These are phyloP conservation scores for Berkeleyomyces basicola DNA, from an alignment of 2,329 filamentous ascomycete species.

Conservation along the genomic window DNA sequence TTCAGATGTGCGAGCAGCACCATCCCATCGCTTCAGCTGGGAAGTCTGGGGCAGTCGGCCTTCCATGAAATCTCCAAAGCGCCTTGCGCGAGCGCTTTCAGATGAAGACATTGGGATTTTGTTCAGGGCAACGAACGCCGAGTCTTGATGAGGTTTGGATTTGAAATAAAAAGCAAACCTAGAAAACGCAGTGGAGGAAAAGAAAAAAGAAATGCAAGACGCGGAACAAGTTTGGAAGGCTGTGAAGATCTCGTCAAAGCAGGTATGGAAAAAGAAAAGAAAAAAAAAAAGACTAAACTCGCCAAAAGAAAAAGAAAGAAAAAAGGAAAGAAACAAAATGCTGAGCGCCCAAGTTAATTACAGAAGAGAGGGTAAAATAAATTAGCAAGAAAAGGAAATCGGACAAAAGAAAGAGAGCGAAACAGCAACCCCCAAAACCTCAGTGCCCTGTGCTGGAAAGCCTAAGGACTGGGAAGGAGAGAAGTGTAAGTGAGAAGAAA, in stretches of 20 bases:
- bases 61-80: constrained; percentile 19
- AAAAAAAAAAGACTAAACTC: neutral
- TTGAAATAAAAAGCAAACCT: neutral
- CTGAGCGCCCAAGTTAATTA: neutral
- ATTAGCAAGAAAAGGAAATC: constrained; percentile 11
- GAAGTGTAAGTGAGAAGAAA: constrained; percentile 2
- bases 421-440: neutral
- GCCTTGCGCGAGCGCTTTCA: constrained; percentile 14
- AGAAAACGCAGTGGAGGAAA: neutral
- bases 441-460: neutral
- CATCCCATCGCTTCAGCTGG: constrained; percentile 35
- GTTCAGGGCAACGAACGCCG: neutral
- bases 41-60: constrained; percentile 16
- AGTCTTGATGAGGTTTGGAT: neutral
- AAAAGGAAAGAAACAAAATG: neutral
- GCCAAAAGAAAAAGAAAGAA: neutral
- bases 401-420: constrained; percentile 6
- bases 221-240: neutral
- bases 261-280: neutral
- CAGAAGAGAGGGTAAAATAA: neutral
- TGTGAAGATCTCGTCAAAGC: neutral
- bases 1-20: constrained; percentile 26
- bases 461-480: neutral
- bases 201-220: neutral
- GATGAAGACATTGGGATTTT: neutral